Evolutionary conservation across 1,284 basidiomycete species (phyloP).

Genomic region (Moesziomyces parantarcticus): DNA sequence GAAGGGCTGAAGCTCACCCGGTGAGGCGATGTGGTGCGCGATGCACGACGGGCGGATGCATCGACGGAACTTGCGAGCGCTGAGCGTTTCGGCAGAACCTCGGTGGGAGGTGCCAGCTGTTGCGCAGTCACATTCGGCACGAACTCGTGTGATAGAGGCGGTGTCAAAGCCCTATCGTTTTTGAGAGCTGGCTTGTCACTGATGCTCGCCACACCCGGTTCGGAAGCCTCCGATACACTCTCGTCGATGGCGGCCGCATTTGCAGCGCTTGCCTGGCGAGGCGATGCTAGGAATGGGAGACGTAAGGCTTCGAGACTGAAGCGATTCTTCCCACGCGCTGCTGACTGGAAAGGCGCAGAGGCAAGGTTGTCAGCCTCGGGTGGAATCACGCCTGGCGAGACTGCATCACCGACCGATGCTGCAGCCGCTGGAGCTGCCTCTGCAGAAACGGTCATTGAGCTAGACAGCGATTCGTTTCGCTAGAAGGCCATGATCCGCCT

Average conservation of each 20-base stretch:
- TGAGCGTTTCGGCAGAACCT: slow-evolving; percentile 20
- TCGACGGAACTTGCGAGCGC: slow-evolving; percentile 9
- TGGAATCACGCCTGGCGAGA: background rate
- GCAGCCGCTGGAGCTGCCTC: background rate
- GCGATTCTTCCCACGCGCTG: slow-evolving; percentile 20
- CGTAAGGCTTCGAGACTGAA: slow-evolving; percentile 43
- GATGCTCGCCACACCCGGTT: background rate
- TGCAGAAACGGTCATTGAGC: too few species aligned
- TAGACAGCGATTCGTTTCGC: too few species aligned
- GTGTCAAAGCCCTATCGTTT: too few species aligned
- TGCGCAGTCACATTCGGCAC: background rate
- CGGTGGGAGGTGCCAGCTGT: slow-evolving; percentile 5
- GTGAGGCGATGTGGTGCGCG: slow-evolving; percentile 24
- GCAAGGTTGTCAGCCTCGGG: background rate
- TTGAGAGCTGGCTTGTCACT: background rate
- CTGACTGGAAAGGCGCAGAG: background rate
- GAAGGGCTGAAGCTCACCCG: slow-evolving; percentile 55
- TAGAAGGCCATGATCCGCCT: too few species aligned
- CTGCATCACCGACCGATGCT: background rate
- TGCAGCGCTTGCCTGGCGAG: slow-evolving; percentile 9
- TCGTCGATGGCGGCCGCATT: background rate
- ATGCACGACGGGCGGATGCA: slow-evolving; percentile 9
- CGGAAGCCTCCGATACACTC: background rate
- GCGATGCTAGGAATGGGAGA: slow-evolving; percentile 26
- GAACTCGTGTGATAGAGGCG: too few species aligned